Evolutionary conservation across 495 filamentous ascomycete genomes (phyloP).

Genomic region (Xylaria acuta): DNA sequence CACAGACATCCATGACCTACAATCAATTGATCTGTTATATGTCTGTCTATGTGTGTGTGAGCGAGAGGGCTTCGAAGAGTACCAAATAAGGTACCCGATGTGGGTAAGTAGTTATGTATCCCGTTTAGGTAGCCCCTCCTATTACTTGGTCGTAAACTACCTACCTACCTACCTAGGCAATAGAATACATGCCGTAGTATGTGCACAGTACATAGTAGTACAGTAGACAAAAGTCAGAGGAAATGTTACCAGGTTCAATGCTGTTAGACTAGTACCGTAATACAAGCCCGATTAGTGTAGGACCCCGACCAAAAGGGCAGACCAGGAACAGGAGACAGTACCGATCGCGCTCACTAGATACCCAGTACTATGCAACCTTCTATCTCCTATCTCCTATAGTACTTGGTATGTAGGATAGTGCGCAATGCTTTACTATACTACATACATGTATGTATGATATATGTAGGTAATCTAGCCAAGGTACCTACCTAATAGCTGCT

Average conservation of each 20-base stretch:
- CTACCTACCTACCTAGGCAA: too few species aligned
- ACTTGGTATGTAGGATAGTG: neutral
- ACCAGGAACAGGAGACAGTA: too few species aligned
- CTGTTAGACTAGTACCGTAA: neutral
- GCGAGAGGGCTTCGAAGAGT: neutral
- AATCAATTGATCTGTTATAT: constrained; percentile 15
- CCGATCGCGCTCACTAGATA: too few species aligned
- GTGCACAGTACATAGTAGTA: neutral
- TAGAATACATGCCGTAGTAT: too few species aligned
- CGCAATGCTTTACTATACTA: neutral
- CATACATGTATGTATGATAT: too few species aligned
- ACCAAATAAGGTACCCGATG: constrained; percentile 7
- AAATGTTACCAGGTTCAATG: neutral
- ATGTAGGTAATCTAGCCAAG: neutral
- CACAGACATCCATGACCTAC: constrained; percentile 7
- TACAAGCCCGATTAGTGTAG: neutral
- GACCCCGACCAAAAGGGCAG: constrained; percentile 10
- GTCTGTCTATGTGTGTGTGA: neutral
- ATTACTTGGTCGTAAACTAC: neutral
- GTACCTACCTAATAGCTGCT: neutral
- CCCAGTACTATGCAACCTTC: too few species aligned
- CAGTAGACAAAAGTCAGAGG: neutral
- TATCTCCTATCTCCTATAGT: too few species aligned
- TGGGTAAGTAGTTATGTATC: constrained; percentile 1
- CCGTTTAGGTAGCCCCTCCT: neutral